Percentiles rank a stretch among this genome's conserved stretches.
Evolutionary conservation across 202 grass and related monocot species (phyloP).

Genomic region (Elaeis oleifera): DNA sequence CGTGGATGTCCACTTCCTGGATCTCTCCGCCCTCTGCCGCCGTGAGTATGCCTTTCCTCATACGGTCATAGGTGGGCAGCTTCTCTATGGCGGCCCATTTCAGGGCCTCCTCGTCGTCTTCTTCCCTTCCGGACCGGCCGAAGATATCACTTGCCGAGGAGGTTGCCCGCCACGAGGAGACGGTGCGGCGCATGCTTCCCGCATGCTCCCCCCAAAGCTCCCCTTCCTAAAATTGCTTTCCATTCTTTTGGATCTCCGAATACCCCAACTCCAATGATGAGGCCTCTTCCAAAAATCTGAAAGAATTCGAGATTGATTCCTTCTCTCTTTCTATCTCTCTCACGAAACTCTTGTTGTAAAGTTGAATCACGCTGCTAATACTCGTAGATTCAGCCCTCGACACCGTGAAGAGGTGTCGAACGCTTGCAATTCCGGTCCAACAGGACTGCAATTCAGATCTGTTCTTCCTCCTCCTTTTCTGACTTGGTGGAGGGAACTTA

Average conservation of each 20-base stretch:
- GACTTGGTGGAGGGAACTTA: no score
- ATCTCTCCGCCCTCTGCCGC: neutral
- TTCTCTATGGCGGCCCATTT: conserved; percentile 93
- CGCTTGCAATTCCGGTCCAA: no score
- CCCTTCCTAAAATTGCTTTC: conserved; percentile 18
- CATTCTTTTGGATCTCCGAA: neutral
- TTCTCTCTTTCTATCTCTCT: no score
- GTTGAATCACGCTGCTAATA: no score
- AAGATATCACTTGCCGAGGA: conserved; percentile 47
- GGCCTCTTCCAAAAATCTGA: no score
- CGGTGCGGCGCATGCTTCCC: conserved; percentile 34
- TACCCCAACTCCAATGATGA: no score
- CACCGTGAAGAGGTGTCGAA: no score
- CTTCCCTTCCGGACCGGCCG: conserved; percentile 49
- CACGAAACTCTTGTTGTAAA: no score
- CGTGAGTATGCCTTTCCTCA: conserved; percentile 67
- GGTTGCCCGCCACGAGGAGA: conserved; percentile 43
- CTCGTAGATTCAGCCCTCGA: no score
- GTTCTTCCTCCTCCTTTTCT: no score
- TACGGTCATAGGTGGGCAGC: conserved; percentile 82
- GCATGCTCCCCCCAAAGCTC: conserved; percentile 23
- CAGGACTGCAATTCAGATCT: no score
- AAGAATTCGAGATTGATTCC: no score
- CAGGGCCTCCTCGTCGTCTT: conserved; percentile 89
- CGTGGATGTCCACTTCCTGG: conserved; percentile 56